Base-by-base conservation (phyloP, 805 yeast genomes). In the Metschnikowia proteae region DNA sequence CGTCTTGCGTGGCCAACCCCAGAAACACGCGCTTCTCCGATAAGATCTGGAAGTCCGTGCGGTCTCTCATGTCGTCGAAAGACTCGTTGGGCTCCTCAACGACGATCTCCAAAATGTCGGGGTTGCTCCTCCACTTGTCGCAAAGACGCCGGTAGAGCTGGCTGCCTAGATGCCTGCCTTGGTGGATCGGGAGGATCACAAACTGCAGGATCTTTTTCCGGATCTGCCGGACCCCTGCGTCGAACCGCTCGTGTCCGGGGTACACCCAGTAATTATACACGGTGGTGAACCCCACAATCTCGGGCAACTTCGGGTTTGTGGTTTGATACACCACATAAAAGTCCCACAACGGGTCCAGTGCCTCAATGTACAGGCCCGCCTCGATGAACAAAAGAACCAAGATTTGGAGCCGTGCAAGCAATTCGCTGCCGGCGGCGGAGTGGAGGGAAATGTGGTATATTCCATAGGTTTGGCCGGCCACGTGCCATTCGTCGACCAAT, bases 31-130 rank as follows among this genome's bases (percentile, higher is more conserved):
- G 47, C 8, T 30, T 10, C 17, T 28, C 47, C n/a, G 45, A 29
- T 45, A 57, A 41, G 40, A 68, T 50, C n/a, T 47, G 43, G 55
- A 89, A 71, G 60, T 94, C 98, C 53, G 83, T 78, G 30, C 92
- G 72, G 62, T 94, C 97, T 50, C 99, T 76, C 56, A 94, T 71
- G 60, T 88, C 95, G 61, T 94, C 99, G 67, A 94, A 92, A 32
- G 82, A 81, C 62, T 90, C 97, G 60, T 86, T 87, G 3, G 98
- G 98, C 63, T 94, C 99, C 63, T 94, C 98, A 3, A 94, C 89
- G 0, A 92, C 88, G 35, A 94, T 76, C 58, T 91, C 96, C 31
- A 70, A 66, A 25, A 90, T 80, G 1, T 60, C 51, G 0, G 63
- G 59, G 54, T 87, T 86, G 0, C 60, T 54, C 3, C 73, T 56